Evolutionary conservation across 305 asterid genomes (phyloP).

Genomic region (Salvia sclarea): DNA sequence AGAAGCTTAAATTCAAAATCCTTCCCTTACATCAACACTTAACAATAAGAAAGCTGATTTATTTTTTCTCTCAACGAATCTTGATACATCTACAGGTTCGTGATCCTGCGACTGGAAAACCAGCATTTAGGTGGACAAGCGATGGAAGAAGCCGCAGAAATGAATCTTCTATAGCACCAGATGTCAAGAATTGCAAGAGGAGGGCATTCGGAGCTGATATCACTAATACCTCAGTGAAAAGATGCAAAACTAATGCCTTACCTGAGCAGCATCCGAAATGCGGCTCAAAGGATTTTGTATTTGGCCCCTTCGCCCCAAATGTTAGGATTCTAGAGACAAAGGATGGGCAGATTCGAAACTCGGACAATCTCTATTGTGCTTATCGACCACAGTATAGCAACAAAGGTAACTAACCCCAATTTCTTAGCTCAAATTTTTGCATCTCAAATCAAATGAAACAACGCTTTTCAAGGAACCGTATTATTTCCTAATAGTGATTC

Average conservation of each 20-base stretch:
- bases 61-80: constrained; percentile 15
- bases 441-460: background rate
- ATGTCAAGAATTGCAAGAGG: constrained; percentile 41
- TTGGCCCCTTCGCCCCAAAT: constrained; percentile 62
- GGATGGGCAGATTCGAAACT: constrained; percentile 37
- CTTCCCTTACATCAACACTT: background rate
- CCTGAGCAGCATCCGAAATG: constrained; percentile 38
- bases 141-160: constrained; percentile 30
- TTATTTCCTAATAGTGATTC: too few species aligned
- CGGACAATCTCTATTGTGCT: constrained; percentile 42
- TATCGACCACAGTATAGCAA: constrained; percentile 56
- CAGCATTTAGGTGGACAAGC: constrained; percentile 71
- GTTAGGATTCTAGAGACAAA: constrained; percentile 23
- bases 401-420: constrained; percentile 44
- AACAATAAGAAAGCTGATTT: constrained; percentile 22
- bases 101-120: constrained; percentile 59
- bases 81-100: constrained; percentile 42
- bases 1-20: constrained; percentile 3
- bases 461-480: background rate
- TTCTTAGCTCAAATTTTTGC: background rate
- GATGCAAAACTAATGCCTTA: constrained; percentile 41
- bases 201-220: constrained; percentile 65
- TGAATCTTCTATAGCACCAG: constrained; percentile 36
- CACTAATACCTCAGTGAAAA: constrained; percentile 48
- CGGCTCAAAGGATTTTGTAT: constrained; percentile 50